Conservation (phyloP, 2,329 filamentous ascomycete species). For the Epichloe elymi region DNA sequence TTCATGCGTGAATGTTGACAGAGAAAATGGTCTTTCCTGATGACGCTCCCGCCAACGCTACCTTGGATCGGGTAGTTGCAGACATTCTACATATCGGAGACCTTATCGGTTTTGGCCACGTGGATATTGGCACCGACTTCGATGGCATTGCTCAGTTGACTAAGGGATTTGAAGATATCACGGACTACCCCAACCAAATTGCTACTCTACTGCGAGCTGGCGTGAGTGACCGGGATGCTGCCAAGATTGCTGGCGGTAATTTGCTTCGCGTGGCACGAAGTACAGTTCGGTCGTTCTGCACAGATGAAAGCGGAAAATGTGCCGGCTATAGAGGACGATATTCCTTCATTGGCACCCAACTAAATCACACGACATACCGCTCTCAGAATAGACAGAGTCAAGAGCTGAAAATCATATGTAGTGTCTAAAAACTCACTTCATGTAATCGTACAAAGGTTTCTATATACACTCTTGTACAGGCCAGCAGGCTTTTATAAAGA, state of each 20-base stretch:
- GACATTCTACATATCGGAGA: constrained; percentile 77
- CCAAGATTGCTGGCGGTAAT: constrained; percentile 68
- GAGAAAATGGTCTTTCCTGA: constrained; percentile 57
- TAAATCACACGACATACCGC: background rate
- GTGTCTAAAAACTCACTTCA: constrained; percentile 5
- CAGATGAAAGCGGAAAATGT: constrained; percentile 47
- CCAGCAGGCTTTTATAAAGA: background rate
- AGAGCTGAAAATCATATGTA: background rate
- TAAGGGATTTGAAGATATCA: constrained; percentile 68
- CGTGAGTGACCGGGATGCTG: constrained; percentile 59
- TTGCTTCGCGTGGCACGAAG: constrained; percentile 70
- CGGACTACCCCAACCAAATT: constrained; percentile 68
- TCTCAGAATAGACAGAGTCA: background rate
- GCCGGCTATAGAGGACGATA: constrained; percentile 36
- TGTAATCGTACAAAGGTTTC: constrained; percentile 14
- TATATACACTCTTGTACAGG: constrained; percentile 21
- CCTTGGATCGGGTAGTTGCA: constrained; percentile 61
- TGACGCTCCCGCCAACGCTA: constrained; percentile 54
- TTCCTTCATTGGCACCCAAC: background rate
- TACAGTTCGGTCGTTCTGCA: constrained; percentile 56
- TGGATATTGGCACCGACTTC: constrained; percentile 82
- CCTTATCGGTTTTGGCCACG: constrained; percentile 73
- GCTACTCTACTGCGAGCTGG: constrained; percentile 61
- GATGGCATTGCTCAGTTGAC: constrained; percentile 62
- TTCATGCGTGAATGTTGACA: constrained; percentile 50